These are phyloP conservation scores for Cryphonectria carpinicola DNA, from an alignment of 2,329 filamentous ascomycete species.

Conservation along the genomic window DNA sequence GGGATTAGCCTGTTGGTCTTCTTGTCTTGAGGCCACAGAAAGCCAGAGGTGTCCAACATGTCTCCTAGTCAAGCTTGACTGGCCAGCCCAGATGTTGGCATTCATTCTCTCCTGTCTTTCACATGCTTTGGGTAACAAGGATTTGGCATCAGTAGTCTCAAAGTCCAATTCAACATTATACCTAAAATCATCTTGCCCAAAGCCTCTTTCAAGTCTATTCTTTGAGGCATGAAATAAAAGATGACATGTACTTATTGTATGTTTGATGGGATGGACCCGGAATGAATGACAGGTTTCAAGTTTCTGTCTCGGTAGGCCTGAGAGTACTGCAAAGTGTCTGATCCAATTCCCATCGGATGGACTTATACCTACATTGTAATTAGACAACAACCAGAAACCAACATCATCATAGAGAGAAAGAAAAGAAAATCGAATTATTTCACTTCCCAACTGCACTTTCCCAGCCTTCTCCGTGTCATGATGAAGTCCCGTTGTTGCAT, in stretches of 20 bases:
- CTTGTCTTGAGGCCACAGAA: conserved; percentile 4
- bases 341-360: background rate
- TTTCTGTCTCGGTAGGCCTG: background rate
- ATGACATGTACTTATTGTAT: background rate
- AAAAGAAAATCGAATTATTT: background rate
- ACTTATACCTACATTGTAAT: background rate
- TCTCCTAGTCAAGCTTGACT: no score
- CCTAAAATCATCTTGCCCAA: background rate
- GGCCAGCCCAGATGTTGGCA: background rate
- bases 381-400: background rate
- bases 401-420: no score
- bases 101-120: background rate
- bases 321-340: background rate
- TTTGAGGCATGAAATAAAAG: background rate
- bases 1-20: conserved; percentile 1
- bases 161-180: background rate
- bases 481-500: background rate
- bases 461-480: background rate
- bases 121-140: no score
- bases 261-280: background rate
- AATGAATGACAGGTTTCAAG: background rate
- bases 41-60: background rate
- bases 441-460: background rate
- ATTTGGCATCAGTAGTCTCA: background rate
- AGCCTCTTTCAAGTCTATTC: background rate